A percentile compares a stretch with the other conserved stretches of the same genome.
Conservation (phyloP, 441 rosid genomes). For the Eutrema salsugineum region DNA sequence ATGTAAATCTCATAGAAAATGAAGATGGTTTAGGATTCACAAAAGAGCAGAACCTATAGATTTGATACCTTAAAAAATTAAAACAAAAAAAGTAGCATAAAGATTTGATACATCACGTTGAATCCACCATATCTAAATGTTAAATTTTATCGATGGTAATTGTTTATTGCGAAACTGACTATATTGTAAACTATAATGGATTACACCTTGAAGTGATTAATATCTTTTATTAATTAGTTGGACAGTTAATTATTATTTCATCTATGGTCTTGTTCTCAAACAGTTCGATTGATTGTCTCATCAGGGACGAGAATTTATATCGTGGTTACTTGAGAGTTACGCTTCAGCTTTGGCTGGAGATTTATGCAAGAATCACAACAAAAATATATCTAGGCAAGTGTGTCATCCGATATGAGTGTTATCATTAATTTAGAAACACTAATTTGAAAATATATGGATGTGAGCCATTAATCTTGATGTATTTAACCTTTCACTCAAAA, state of each 20-base stretch:
- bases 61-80: too few relatives aligned
- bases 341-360: background rate
- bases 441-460: background rate
- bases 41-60: too few relatives aligned
- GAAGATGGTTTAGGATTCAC: too few relatives aligned
- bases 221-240: background rate
- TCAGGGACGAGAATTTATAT: background rate
- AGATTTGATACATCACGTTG: too few relatives aligned
- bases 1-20: too few relatives aligned
- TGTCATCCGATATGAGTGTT: background rate
- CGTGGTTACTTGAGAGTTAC: background rate
- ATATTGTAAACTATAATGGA: slow-evolving; percentile 14
- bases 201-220: background rate
- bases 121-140: slow-evolving; percentile 15
- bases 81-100: too few relatives aligned
- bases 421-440: background rate
- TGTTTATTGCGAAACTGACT: slow-evolving; percentile 12
- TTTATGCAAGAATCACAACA: background rate
- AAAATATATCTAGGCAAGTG: background rate
- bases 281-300: background rate
- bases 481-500: background rate
- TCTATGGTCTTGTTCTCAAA: background rate
- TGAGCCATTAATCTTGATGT: background rate
- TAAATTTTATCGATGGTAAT: background rate
- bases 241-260: background rate